Evolutionary conservation across 2,329 filamentous ascomycete genomes (phyloP).

Genomic region (Penicillium sp.): DNA sequence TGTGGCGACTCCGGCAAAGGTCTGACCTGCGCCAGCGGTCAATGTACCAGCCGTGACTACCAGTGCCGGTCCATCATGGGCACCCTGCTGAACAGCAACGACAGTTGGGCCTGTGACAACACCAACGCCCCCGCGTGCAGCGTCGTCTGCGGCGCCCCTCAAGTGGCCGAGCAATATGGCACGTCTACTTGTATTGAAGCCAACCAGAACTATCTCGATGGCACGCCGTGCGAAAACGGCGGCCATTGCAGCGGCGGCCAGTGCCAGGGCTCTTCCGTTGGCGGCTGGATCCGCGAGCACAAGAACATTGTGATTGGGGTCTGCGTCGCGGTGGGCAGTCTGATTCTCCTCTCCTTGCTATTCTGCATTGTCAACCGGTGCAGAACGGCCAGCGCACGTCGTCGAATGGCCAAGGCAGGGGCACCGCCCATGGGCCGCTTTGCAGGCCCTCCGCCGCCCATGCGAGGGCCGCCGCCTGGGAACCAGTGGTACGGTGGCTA

Average conservation of each 20-base stretch:
- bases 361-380: conserved; percentile 64
- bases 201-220: conserved; percentile 91
- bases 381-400: conserved; percentile 40
- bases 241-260: conserved; percentile 75
- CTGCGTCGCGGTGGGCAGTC: conserved; percentile 65
- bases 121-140: conserved; percentile 59
- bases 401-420: conserved; percentile 17
- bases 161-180: conserved; percentile 64
- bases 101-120: conserved; percentile 74
- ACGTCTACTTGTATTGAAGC: conserved; percentile 54
- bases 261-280: conserved; percentile 68
- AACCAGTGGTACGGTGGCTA: conserved; percentile 27
- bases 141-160: conserved; percentile 70
- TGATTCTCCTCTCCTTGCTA: conserved; percentile 67
- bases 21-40: conserved; percentile 80
- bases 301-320: conserved; percentile 81
- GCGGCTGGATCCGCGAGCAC: conserved; percentile 74
- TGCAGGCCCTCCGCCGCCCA: conserved; percentile 3
- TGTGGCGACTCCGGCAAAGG: conserved; percentile 61
- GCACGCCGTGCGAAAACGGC: conserved; percentile 76
- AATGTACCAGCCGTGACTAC: conserved; percentile 86
- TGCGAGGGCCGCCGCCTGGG: conserved; percentile 6
- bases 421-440: conserved; percentile 13
- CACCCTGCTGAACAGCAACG: conserved; percentile 66
- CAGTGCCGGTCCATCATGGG: conserved; percentile 88